These are phyloP conservation scores for Dalbergia cochinchinensis DNA, from an alignment of 306 rosid species.

Conservation along the genomic window DNA sequence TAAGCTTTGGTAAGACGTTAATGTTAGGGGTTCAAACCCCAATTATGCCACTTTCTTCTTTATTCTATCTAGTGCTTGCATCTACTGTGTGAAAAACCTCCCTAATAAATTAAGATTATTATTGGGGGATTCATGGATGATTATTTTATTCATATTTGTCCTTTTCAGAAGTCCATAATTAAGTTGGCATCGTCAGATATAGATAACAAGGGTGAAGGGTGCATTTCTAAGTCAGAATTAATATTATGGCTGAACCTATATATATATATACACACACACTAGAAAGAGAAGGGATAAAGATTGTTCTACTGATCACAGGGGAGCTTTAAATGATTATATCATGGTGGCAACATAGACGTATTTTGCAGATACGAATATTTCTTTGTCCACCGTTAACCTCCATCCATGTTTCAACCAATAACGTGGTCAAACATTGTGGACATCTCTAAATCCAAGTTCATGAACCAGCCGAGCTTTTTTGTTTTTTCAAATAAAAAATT, in stretches of 20 bases:
- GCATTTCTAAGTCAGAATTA: background rate
- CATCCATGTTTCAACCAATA: slow-evolving; percentile 9
- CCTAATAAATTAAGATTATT: background rate
- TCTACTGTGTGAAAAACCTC: background rate
- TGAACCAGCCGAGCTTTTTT: slow-evolving; percentile 54
- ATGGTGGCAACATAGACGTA: background rate
- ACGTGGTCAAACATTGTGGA: slow-evolving; percentile 54
- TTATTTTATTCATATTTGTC: background rate
- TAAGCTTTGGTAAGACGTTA: background rate
- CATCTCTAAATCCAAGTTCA: slow-evolving; percentile 55
- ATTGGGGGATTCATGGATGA: background rate
- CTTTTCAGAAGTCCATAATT: background rate
- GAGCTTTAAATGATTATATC: background rate
- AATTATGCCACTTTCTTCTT: background rate
- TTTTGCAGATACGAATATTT: background rate
- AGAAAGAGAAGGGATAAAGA: no score
- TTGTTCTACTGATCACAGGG: no score
- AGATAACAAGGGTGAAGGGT: background rate
- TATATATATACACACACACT: no score
- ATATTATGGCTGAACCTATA: no score
- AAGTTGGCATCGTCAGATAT: background rate
- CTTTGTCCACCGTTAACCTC: slow-evolving; percentile 45
- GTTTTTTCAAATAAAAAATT: no score
- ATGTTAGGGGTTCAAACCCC: background rate
- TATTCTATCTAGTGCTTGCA: background rate